phyloP scores from a whole-genome alignment of 768 basidiomycete species.

The Boletus reticulatus region DNA sequence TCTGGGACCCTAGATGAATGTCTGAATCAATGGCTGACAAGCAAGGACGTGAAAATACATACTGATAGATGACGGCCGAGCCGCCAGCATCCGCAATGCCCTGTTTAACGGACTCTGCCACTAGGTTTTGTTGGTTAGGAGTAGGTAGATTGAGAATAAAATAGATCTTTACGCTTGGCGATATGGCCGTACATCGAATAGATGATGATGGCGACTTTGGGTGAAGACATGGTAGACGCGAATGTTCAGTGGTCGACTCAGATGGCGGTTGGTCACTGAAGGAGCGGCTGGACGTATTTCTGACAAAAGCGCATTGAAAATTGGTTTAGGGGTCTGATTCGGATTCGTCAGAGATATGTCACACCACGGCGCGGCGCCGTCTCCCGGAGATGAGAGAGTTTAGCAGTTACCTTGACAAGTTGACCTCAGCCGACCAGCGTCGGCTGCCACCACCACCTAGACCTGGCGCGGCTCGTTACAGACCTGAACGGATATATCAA shows the following conservation, averaged over 20 bases:
- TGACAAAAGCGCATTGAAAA: too few relatives aligned
- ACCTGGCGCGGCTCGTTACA: too few relatives aligned
- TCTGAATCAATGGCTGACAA: not conserved
- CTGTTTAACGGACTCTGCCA: conserved; percentile 52
- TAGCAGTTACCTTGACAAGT: too few relatives aligned
- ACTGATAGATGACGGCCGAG: conserved; percentile 53
- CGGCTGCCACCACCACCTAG: too few relatives aligned
- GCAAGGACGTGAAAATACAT: conserved; percentile 17
- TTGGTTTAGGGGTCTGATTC: not conserved
- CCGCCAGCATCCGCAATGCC: conserved; percentile 53
- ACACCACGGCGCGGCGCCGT: not conserved
- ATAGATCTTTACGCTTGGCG: conserved; percentile 47
- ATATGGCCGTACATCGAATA: conserved; percentile 78
- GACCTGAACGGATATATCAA: too few relatives aligned
- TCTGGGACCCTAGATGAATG: conserved; percentile 60
- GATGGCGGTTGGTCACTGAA: too few relatives aligned
- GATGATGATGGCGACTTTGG: conserved; percentile 67
- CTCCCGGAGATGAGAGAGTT: too few relatives aligned
- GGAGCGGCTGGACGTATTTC: too few relatives aligned
- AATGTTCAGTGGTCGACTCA: too few relatives aligned
- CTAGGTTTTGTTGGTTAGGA: conserved; percentile 33
- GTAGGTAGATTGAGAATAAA: not conserved
- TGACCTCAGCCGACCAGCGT: too few relatives aligned
- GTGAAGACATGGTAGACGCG: conserved; percentile 38
- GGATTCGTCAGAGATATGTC: not conserved